Percentiles rank a stretch among this genome's conserved stretches.
Evolutionary conservation across 2,329 filamentous ascomycete genomes (phyloP).

Genomic region (Colletotrichum lupini): DNA sequence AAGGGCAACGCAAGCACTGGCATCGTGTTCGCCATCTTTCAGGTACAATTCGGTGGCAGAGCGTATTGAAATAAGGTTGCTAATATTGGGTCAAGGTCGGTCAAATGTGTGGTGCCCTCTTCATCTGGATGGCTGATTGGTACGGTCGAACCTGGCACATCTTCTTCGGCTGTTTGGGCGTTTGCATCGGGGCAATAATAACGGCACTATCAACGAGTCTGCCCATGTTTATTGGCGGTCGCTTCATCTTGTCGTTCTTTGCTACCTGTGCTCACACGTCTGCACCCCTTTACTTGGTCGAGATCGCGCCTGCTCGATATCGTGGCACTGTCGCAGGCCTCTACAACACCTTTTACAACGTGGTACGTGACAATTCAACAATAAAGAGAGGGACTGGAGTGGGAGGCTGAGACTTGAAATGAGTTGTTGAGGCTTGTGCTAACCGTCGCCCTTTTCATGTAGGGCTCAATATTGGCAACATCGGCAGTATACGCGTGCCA

Average conservation of each 20-base stretch:
- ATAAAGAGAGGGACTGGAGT: no score
- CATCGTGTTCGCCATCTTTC: constrained; percentile 56
- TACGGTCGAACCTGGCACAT: constrained; percentile 55
- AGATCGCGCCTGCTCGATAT: constrained; percentile 69
- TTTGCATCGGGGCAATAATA: constrained; percentile 61
- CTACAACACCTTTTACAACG: constrained; percentile 55
- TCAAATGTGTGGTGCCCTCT: constrained; percentile 54
- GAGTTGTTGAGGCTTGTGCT: neutral
- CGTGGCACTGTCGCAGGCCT: constrained; percentile 69
- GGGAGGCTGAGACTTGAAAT: neutral
- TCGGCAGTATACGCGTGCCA: constrained; percentile 46
- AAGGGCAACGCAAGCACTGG: constrained; percentile 53
- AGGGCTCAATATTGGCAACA: constrained; percentile 44
- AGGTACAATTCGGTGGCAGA: constrained; percentile 20
- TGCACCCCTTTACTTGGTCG: constrained; percentile 69
- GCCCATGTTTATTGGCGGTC: constrained; percentile 57
- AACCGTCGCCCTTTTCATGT: neutral
- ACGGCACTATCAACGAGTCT: constrained; percentile 57
- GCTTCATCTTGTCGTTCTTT: constrained; percentile 63
- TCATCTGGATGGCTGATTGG: constrained; percentile 57
- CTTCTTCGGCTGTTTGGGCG: constrained; percentile 57
- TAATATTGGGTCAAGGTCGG: constrained; percentile 44
- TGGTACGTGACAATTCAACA: constrained; percentile 42
- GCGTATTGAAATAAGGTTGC: rapidly evolving
- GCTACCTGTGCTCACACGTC: constrained; percentile 66